Base-by-base conservation (phyloP, 208 protist species). In the Trypanosoma caninum region DNA sequence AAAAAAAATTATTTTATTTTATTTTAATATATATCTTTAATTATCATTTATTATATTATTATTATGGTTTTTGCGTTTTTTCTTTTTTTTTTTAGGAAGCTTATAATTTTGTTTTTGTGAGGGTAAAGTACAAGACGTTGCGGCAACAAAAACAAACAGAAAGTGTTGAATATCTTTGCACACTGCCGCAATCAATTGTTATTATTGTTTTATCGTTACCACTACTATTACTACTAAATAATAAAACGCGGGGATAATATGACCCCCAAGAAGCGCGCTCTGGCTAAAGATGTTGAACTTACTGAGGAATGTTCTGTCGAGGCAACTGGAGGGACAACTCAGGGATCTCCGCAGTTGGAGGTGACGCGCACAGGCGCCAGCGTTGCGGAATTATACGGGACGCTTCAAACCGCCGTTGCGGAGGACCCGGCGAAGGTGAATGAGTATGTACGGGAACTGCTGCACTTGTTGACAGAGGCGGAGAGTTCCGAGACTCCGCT, bases 331-430 rank as follows among this genome's bases (percentile, higher is more conserved):
- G 54, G 48, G 5, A 59, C 52, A 23, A 53, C 59, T 14, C 41
- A 47, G 14, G 52, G n/a, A n/a, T 68, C 64, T 22, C 55, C 64
- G 0, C 35, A 28, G 25, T n/a, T 6, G 9, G 65, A 64, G 1
- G 25, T 50, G 1, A 4, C 31, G 13, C 44, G 27, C n/a, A 47
- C 50, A 13, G 50, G 20, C 9, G 70, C 72, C 37, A 80, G 59
- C 5, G 70, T 78, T 0, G 75, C 78, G 10, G 82, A 84, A 64
- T 67, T 90, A 54, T 92, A 87, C 72, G 72, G 74, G n/a, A 75
- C 76, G 41, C 68, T 93, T 33, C 80, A 87, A 62, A 45, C 69
- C 14, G 72, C 80, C 14, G 72, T 91, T 14, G 69, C 72, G 6
- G 60, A 68, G 16, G 75, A 89, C 62, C 54, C 58, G 11, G 45